Percentiles rank a stretch among this genome's conserved stretches.
phyloP scores from a whole-genome alignment of 2,329 filamentous ascomycete species.

The Malbranchea cinnamomea region DNA sequence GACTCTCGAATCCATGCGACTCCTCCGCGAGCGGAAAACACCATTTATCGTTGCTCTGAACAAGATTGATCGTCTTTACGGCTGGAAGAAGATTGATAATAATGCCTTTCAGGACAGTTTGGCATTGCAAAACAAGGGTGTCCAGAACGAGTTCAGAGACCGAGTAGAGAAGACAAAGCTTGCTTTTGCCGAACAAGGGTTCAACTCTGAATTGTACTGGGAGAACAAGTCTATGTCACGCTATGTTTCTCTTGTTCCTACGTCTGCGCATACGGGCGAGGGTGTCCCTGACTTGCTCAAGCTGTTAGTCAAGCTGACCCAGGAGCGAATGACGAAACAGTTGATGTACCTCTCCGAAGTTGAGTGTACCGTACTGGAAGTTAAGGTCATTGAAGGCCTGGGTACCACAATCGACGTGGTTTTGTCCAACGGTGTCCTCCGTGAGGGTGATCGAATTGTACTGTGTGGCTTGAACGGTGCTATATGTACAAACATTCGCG shows the following conservation, averaged over 20 bases:
- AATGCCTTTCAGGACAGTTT: constrained; percentile 95
- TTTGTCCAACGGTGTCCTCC: constrained; percentile 84
- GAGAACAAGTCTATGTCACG: constrained; percentile 96
- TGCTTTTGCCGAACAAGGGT: constrained; percentile 88
- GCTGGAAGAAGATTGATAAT: constrained; percentile 97
- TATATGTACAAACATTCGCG: constrained; percentile 89
- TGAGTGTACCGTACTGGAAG: constrained; percentile 92
- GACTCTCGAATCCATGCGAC: constrained; percentile 90
- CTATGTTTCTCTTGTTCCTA: constrained; percentile 90
- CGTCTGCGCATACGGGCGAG: constrained; percentile 95
- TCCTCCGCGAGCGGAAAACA: constrained; percentile 84
- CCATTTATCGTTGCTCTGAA: constrained; percentile 98
- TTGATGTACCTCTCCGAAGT: constrained; percentile 98
- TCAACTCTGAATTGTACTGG: constrained; percentile 94
- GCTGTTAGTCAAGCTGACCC: constrained; percentile 78
- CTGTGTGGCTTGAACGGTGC: constrained; percentile 93
- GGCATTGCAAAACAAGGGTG: constrained; percentile 75
- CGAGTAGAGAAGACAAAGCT: constrained; percentile 83
- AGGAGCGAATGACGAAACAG: constrained; percentile 92
- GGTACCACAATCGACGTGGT: constrained; percentile 98
- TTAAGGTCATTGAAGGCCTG: constrained; percentile 97
- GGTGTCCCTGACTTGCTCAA: constrained; percentile 98
- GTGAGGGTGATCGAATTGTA: constrained; percentile 87
- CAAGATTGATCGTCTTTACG: constrained; percentile 98
- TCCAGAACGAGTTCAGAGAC: constrained; percentile 87